Evolutionary conservation across 2,329 filamentous ascomycete species (phyloP).

Genomic region (Fusarium succisae): DNA sequence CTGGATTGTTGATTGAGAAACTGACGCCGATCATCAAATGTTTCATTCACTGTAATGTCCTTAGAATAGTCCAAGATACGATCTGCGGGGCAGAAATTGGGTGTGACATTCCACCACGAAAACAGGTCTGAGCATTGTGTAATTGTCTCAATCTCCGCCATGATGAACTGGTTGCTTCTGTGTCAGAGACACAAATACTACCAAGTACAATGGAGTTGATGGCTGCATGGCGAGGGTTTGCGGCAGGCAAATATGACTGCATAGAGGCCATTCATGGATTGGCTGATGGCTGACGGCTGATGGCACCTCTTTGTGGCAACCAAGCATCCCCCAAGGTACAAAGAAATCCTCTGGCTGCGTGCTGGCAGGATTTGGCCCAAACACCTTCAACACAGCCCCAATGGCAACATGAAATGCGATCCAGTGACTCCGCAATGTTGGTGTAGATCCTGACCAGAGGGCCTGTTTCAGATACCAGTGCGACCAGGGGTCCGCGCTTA

Average conservation of each 20-base stretch:
- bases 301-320: not conserved
- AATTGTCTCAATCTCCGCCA: not conserved
- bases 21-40: constrained; percentile 1
- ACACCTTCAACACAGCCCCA: constrained; percentile 33
- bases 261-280: not conserved
- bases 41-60: constrained; percentile 2
- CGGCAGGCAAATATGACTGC: not conserved
- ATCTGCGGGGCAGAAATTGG: not conserved
- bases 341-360: constrained; percentile 17
- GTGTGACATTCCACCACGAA: not conserved
- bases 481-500: constrained; percentile 42
- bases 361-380: constrained; percentile 31
- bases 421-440: constrained; percentile 32
- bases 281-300: not conserved
- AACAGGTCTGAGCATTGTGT: not conserved
- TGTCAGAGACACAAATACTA: not conserved
- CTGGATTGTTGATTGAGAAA: not conserved
- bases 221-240: not conserved
- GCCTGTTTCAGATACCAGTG: constrained; percentile 34
- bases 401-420: constrained; percentile 35
- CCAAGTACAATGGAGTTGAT: not conserved
- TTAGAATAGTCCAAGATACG: not conserved
- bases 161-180: not conserved
- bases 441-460: constrained; percentile 34
- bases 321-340: not conserved